Base-by-base conservation (phyloP, 129 eudicot species). In the Pittosporum tobira region DNA sequence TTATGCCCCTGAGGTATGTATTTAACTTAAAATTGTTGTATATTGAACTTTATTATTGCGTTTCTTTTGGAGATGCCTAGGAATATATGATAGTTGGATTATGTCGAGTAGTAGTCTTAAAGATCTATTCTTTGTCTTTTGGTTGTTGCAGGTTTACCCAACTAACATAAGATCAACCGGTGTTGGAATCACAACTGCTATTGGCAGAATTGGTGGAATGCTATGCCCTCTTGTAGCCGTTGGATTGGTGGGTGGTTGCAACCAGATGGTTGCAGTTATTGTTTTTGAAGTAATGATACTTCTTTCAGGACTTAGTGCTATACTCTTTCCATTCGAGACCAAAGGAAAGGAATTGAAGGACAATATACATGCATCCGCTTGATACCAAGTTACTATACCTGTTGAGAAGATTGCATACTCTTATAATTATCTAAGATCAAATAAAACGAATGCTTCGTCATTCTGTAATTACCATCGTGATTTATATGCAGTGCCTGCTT, bases 151-250 rank as follows among this genome's bases (percentile, higher is more conserved):
- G 94, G 84, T 82, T 9, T 86, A 86, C 69, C 95, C 90, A 24
- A 86, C 95, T 46, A 66, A 58, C 20, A 63, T 82, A 63, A 76
- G 95, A 65, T 20, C 83, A 51, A 81, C 81, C 0, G 95, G 81
- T 61, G 87, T 76, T 44, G 95, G 95, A 60, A 69, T 82, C 16
- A 78, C 95, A 25, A 76, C 78, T 18, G 79, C 84, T 12, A 56
- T 81, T 1, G 95, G 95, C 48, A 76, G 80, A 70, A 66, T 82
- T 36, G 95, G 87, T 2, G 95, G 95, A 0, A 86, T 86, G 95
- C 67, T 81, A 18, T 82, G 87, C 74, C 95, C 95, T 37, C 58
- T 86, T 29, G 79, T 86, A 26, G 87, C 87, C 13, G 81, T 86
- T 57, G 82, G 77, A 15, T 60, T 86, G 75, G 79, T 62, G 16